Conservation (phyloP, 1,139 yeast species). For the Lodderomyces metapsilosis region DNA sequence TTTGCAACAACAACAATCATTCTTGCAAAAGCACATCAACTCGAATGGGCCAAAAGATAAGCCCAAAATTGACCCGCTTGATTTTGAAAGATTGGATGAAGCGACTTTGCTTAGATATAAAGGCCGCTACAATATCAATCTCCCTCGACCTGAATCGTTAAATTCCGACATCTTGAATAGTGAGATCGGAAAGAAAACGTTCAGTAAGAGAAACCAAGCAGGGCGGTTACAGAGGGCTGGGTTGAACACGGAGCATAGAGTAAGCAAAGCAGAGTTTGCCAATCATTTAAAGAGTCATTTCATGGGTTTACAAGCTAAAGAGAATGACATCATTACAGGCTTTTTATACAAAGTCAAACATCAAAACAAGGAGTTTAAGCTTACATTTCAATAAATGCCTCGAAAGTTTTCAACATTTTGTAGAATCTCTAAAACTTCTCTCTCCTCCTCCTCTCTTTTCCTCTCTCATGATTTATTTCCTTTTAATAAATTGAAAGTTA, state of each 20-base stretch:
- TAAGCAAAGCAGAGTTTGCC: constrained; percentile 56
- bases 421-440: no score
- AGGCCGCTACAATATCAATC: constrained; percentile 44
- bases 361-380: constrained; percentile 51
- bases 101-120: constrained; percentile 59
- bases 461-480: no score
- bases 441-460: no score
- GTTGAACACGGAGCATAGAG: constrained; percentile 24
- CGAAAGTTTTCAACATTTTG: no score
- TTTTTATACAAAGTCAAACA: constrained; percentile 74
- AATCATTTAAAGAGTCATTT: constrained; percentile 62
- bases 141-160: constrained; percentile 54
- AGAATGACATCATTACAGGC: constrained; percentile 75
- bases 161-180: constrained; percentile 62
- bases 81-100: constrained; percentile 57
- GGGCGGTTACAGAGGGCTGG: constrained; percentile 7
- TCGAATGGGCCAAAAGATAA: constrained; percentile 63
- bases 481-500: no score
- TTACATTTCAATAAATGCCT: constrained; percentile 28
- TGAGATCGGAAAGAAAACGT: constrained; percentile 65
- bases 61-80: constrained; percentile 51
- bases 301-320: constrained; percentile 58
- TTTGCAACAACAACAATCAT: constrained; percentile 61
- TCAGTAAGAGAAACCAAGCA: constrained; percentile 33
- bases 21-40: constrained; percentile 56